Percentiles rank a stretch among this genome's conserved stretches.
Conservation (phyloP, 306 rosid species). For the Luffa aegyptiaca region DNA sequence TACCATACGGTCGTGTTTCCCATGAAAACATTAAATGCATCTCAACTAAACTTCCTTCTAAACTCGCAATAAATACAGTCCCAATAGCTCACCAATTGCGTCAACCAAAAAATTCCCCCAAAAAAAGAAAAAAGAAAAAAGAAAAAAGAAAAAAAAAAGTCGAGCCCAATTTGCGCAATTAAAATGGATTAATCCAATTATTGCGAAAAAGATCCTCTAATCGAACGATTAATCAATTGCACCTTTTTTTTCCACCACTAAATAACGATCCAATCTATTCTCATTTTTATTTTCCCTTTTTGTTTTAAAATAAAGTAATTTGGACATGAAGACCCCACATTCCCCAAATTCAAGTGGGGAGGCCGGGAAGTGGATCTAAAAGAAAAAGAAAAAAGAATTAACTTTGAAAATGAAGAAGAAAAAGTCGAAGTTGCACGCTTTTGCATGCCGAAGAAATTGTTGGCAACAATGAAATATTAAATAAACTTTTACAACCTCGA, state of each 20-base stretch:
- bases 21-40: not conserved
- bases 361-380: not conserved
- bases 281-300: not conserved
- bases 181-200: not conserved
- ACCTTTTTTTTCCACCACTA: not conserved
- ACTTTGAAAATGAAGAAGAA: not conserved
- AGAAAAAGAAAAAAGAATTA: too few species aligned
- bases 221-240: not conserved
- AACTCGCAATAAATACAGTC: not conserved
- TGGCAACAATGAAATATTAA: not conserved
- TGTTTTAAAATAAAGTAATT: not conserved
- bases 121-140: too few species aligned
- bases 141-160: not conserved
- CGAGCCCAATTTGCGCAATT: not conserved
- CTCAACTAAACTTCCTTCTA: not conserved
- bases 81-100: not conserved
- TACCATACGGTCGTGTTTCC: not conserved
- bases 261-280: not conserved
- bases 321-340: not conserved
- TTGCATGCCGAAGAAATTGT: constrained; percentile 28
- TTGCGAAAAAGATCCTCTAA: not conserved
- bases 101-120: not conserved
- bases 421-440: constrained; percentile 28
- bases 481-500: not conserved
- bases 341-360: not conserved